Conservation (phyloP, 768 basidiomycete genomes). For the Kwoniella botswanensis region DNA sequence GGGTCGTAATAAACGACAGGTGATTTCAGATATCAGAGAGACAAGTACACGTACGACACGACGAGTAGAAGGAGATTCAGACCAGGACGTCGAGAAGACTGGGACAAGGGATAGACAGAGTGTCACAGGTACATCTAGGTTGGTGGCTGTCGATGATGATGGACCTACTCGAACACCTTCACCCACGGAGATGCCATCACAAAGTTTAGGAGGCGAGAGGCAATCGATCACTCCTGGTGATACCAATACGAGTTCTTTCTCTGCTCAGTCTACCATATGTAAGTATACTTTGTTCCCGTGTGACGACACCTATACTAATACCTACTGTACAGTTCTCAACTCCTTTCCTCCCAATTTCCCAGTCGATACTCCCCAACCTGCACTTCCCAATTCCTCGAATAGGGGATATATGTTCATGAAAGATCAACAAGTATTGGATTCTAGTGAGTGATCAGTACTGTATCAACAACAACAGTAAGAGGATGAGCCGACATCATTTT, state of each 20-base stretch:
- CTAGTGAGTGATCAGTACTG: conserved; percentile 29
- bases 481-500: too few species aligned
- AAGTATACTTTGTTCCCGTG: background rate
- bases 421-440: conserved; percentile 31
- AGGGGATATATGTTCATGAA: conserved; percentile 36
- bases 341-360: conserved; percentile 44
- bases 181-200: too few species aligned
- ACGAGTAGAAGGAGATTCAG: background rate
- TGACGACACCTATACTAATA: background rate
- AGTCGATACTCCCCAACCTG: conserved; percentile 19
- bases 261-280: background rate
- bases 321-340: conserved; percentile 26
- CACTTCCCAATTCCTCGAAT: background rate
- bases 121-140: too few species aligned
- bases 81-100: background rate
- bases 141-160: too few species aligned
- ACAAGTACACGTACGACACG: background rate
- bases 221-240: too few species aligned
- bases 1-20: background rate
- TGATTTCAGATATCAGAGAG: background rate
- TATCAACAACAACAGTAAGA: too few species aligned
- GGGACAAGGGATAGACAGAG: background rate
- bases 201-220: too few species aligned
- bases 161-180: too few species aligned
- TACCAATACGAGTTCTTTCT: background rate